Percentiles rank a stretch among this genome's conserved stretches.
These are phyloP conservation scores for Quercus wislizeni DNA, from an alignment of 306 rosid genomes.

Conservation along the genomic window DNA sequence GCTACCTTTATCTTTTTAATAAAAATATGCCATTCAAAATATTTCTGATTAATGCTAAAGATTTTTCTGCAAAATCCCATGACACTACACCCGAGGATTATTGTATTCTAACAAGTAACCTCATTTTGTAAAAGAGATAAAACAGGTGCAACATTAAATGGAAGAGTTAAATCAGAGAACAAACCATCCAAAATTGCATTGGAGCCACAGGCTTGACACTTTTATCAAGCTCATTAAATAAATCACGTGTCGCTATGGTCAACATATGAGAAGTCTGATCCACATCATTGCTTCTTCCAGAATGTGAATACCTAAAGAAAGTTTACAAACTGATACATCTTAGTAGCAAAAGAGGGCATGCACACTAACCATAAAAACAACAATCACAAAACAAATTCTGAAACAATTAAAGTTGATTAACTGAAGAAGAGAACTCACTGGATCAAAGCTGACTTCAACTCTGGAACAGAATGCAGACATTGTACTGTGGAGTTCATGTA, in stretches of 20 bases:
- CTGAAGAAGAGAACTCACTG: conserved; percentile 47
- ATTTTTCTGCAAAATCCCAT: not conserved
- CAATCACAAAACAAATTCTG: not conserved
- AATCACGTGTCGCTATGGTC: conserved; percentile 87
- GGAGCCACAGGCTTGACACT: conserved; percentile 96
- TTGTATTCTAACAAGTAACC: not conserved
- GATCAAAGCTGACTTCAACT: conserved; percentile 87
- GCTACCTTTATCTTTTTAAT: not conserved
- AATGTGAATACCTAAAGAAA: conserved; percentile 64
- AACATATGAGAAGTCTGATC: conserved; percentile 93
- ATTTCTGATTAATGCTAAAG: not conserved
- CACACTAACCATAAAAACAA: not conserved
- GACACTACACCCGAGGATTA: not conserved
- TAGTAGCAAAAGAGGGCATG: conserved; percentile 9
- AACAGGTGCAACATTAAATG: conserved; percentile 1
- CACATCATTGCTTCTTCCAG: conserved; percentile 73
- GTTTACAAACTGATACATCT: conserved; percentile 19
- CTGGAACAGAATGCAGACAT: conserved; percentile 98
- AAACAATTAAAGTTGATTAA: conserved; percentile 8
- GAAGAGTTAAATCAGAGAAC: conserved; percentile 21
- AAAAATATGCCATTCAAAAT: not conserved
- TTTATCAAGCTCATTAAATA: conserved; percentile 83
- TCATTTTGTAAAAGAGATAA: not conserved
- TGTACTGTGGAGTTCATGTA: conserved; percentile 98
- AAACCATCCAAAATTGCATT: conserved; percentile 99